Conservation (phyloP, 352 stramenopile genomes). For the Phytophthora tentaculata region DNA sequence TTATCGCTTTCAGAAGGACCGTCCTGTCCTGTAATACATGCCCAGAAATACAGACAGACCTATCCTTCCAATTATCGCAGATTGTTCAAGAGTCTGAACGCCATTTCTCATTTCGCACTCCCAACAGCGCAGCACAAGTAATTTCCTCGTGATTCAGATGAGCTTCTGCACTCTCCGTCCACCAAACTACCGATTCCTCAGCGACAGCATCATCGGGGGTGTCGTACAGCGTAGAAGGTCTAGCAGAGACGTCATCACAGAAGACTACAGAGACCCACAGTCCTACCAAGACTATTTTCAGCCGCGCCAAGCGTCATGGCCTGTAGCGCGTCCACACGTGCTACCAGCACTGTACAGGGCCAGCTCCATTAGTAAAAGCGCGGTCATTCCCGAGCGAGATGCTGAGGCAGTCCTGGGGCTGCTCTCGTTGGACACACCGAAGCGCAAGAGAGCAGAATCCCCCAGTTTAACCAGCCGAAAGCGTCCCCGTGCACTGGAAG, state of each 20-base stretch:
- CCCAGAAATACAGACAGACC: conserved; percentile 15
- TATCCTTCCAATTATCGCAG: conserved; percentile 26
- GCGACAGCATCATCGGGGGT: conserved; percentile 16
- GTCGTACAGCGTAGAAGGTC: conserved; percentile 12
- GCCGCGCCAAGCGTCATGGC: background rate
- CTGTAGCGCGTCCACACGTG: background rate
- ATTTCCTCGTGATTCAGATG: conserved; percentile 6
- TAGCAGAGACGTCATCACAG: background rate
- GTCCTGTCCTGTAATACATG: background rate
- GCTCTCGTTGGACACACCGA: conserved; percentile 9
- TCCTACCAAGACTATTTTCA: background rate
- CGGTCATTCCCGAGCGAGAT: conserved; percentile 16
- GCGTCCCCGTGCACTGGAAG: background rate
- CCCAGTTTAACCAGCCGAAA: conserved; percentile 4
- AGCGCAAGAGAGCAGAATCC: conserved; percentile 9
- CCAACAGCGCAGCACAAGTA: conserved; percentile 6
- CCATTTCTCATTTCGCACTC: conserved; percentile 27
- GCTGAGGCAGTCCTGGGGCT: conserved; percentile 15
- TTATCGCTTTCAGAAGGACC: background rate
- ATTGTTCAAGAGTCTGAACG: conserved; percentile 12
- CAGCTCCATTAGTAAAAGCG: no score
- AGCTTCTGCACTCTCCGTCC: conserved; percentile 18
- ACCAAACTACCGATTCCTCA: conserved; percentile 16
- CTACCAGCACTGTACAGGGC: background rate
- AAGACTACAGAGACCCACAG: background rate